Evolutionary conservation across 495 filamentous ascomycete genomes (phyloP), one percentile per base, ranked within the genome.

Genomic region (Thermothielavioides terrestris): DNA sequence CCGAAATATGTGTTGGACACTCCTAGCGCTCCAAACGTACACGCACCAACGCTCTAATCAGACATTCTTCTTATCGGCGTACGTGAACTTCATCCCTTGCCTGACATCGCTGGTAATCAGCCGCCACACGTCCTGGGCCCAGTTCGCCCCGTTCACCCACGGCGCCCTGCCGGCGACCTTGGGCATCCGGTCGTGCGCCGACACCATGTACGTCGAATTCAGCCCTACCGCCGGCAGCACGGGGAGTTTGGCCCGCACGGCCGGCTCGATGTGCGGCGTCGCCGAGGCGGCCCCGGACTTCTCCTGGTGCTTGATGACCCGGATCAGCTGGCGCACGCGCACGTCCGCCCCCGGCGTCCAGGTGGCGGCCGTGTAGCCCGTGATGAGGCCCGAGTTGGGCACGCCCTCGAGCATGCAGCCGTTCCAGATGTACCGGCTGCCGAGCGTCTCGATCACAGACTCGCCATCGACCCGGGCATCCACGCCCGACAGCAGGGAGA

Each of bases 391-490:
- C 9, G 52, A 36, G 42, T 72, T 73, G 11, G 70, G 69, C 12
- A 72, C 9, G 17, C 63, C 65, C 32, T 70, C 66, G 6, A 72
- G 26, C 48, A 82, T 54, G n/a, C 56, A 54, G 6, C 74, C 79
- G 26, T 74, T 73, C 42, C 72, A 76, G 36, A 77, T 73, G 46
- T 74, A 82, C 37, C 76, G 54, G 60, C 78, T 62, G 12, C 74
- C 77, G 2, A 79, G 73, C 2, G 72, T 77, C 18, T 72, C 56
- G 27, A 77, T 59, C 27, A 81, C 43, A 17, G 68, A 68, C 18
- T 69, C 49, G n/a, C 74, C 77, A 57, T 87, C 78, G 1, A 86
- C 77, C 3, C 58, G 57, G 12, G 84, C 44, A 0, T 54, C 44
- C 4, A 79, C 65, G 6, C 71, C 70, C 20, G 76, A 76, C 0